Evolutionary conservation across 2,329 filamentous ascomycete species (phyloP).

Genomic region (Ilyonectria robusta): DNA sequence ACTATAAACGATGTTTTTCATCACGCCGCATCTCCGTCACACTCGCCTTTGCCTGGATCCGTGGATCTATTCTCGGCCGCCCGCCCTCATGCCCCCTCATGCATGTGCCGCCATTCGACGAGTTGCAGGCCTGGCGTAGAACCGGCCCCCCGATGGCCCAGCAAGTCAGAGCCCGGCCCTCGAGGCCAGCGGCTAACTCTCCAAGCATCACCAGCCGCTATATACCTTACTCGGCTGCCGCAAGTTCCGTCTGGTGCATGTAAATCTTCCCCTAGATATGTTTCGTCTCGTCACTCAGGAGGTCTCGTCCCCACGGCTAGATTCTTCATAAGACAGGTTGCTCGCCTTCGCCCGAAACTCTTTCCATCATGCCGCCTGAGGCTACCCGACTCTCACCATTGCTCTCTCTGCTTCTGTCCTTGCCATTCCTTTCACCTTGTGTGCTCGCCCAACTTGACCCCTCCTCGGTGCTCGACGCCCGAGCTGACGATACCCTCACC

Average conservation of each 20-base stretch:
- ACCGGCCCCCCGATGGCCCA: constrained; percentile 40
- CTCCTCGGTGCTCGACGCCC: constrained; percentile 42
- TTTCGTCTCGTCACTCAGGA: constrained; percentile 65
- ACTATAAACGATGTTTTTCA: constrained; percentile 26
- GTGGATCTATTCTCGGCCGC: constrained; percentile 55
- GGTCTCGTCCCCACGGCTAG: constrained; percentile 55
- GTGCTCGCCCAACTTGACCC: constrained; percentile 51
- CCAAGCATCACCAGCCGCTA: constrained; percentile 68
- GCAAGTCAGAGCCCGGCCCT: constrained; percentile 61
- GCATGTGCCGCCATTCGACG: constrained; percentile 54
- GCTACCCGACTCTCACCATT: constrained; percentile 45
- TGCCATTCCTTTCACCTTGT: constrained; percentile 46
- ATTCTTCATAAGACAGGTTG: constrained; percentile 50
- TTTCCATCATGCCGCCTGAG: constrained; percentile 59
- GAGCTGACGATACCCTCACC: constrained; percentile 66
- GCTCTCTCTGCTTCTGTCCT: constrained; percentile 48
- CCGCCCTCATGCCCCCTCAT: constrained; percentile 49
- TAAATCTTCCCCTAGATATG: constrained; percentile 63
- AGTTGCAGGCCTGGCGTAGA: constrained; percentile 28
- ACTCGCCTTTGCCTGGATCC: constrained; percentile 48
- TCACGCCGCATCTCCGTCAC: constrained; percentile 47
- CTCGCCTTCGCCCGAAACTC: constrained; percentile 43
- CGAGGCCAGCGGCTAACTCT: constrained; percentile 57
- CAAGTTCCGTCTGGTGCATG: constrained; percentile 59
- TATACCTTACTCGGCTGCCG: constrained; percentile 66